phyloP scores from a whole-genome alignment of 108 stramenopile species.

The Aureococcus anophagefferens region DNA sequence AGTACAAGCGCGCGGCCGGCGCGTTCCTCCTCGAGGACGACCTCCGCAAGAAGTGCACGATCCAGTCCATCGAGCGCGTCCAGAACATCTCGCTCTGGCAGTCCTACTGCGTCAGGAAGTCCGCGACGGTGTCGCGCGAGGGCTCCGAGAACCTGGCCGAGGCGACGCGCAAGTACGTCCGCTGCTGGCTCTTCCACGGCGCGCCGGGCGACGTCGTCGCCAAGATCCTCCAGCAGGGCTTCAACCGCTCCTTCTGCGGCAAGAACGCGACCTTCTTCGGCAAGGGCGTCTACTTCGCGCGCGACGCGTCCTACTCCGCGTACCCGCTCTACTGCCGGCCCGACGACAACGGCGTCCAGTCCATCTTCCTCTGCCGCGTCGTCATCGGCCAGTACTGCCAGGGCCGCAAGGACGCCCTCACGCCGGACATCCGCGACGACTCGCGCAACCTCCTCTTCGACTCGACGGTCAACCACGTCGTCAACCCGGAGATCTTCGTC shows the following conservation, averaged over 20 bases:
- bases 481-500: too few relatives aligned
- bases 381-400: slow-evolving; percentile 8
- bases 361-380: slow-evolving; percentile 6
- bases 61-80: slow-evolving; percentile 3
- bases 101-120: slow-evolving; percentile 6
- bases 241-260: slow-evolving; percentile 9
- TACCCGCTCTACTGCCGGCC: slow-evolving; percentile 2
- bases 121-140: neutral
- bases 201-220: neutral
- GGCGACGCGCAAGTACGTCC: neutral
- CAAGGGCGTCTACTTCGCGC: slow-evolving; percentile 18
- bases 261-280: slow-evolving; percentile 4
- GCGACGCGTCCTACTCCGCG: slow-evolving; percentile 12
- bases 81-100: slow-evolving; percentile 12
- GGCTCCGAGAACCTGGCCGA: neutral
- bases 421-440: neutral
- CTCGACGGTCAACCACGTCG: too few relatives aligned
- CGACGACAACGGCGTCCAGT: slow-evolving; percentile 1
- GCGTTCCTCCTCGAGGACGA: too few relatives aligned
- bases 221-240: slow-evolving; percentile 12
- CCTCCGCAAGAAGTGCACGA: too few relatives aligned
- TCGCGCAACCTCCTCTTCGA: too few relatives aligned
- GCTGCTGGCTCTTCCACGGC: slow-evolving; percentile 6
- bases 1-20: too few relatives aligned
- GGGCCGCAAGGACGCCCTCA: slow-evolving; percentile 4